Base-by-base conservation (phyloP, 202 grass and related monocot species). In the Schoenoplectus tabernaemontani region DNA sequence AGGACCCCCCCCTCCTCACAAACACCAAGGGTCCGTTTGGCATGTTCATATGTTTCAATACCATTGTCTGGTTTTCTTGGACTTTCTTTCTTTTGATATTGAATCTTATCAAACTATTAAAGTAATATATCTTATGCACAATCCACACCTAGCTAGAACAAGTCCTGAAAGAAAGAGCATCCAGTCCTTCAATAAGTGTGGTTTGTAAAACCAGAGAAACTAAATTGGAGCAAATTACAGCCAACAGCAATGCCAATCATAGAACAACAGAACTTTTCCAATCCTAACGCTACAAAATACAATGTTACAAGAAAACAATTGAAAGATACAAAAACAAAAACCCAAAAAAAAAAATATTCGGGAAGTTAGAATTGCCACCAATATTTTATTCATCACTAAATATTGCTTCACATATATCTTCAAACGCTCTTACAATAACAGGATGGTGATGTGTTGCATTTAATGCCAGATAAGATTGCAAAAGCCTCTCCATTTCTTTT, bases 361-460 rank as follows among this genome's bases (percentile, higher is more conserved):
- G 9, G 37, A 64, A 50, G 77, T 80, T n/a, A 80, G 77, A 64
- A 78, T 38, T 59, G 61, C 38, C 22, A 60, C 9, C 43, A 8
- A 44, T 5, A 7, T 2, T 1, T 86, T 70, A 93, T 63, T 87
- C 75, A 33, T 86, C 71, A 32, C 82, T 80, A 71, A 93, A 92
- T 82, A 92, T 74, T 69, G 89, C 84, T 79, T 86, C 82, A 86
- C 89, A 93, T 16, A 93, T 90, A 82, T 92, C 91, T 82, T 89
- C 79, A 83, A 93, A 97, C 6, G 94, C 94, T 42, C 84, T 81
- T 69, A 93, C 80, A 75, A 97, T 97, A 53, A 85, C 86, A 12
- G 79, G 83, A 81, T 92, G 94, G 74, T 93, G 89, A 34, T 81
- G 86, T 23, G 84, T 59, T 20, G 86, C 84, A 87, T 97, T 97